Evolutionary conservation across 257 asterid genomes (phyloP).

Genomic region (Solanum paucissectum): DNA sequence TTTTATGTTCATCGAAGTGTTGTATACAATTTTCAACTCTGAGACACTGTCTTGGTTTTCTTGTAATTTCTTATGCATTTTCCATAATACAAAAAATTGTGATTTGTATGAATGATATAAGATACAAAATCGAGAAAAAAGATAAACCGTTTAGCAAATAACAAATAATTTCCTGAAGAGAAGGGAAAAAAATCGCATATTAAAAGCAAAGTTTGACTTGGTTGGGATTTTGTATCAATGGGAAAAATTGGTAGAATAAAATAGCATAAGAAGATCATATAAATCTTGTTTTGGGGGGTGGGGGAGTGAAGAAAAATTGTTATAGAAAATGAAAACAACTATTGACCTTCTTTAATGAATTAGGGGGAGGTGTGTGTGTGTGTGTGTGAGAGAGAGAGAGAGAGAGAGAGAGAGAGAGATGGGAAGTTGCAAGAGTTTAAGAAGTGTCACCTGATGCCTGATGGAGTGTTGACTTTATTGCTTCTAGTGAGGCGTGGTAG

Average conservation of each 20-base stretch:
- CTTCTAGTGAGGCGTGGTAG: background rate
- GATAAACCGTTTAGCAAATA: background rate
- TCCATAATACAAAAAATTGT: background rate
- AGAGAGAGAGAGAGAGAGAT: background rate
- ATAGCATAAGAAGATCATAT: background rate
- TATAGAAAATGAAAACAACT: background rate
- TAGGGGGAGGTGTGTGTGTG: background rate
- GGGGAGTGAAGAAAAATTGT: background rate
- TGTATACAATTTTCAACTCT: background rate
- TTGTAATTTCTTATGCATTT: background rate
- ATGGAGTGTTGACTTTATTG: background rate
- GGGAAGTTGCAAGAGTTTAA: background rate
- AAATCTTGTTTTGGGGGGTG: background rate
- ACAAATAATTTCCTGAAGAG: background rate
- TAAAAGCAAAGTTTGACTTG: background rate
- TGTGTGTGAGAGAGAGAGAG: background rate
- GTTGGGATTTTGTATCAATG: background rate
- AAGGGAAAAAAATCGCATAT: background rate
- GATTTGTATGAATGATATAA: background rate
- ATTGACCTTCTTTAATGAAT: background rate
- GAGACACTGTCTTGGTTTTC: background rate
- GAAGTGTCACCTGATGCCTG: background rate
- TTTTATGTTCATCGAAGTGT: background rate
- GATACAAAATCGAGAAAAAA: background rate
- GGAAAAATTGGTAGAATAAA: background rate